Conservation (phyloP, 352 stramenopile genomes). For the Globisporangium carolinianum region DNA sequence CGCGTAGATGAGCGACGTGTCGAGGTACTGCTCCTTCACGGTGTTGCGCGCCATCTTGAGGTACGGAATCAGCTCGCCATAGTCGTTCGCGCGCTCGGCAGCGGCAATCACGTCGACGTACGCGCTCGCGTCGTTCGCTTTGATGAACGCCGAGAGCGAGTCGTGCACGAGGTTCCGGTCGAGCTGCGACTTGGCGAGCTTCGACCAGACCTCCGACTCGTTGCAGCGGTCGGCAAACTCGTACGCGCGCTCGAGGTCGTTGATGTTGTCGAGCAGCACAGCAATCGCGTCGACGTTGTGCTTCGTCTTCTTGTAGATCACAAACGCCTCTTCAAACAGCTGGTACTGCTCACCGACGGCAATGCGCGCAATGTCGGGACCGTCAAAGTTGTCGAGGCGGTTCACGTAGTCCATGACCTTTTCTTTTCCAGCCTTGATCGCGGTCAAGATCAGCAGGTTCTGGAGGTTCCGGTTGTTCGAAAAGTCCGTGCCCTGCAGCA, state of each 20-base stretch:
- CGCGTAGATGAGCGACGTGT: constrained; percentile 99
- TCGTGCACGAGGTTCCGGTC: constrained; percentile 94
- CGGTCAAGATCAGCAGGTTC: constrained; percentile 99
- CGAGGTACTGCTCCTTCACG: constrained; percentile 98
- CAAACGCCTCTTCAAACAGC: constrained; percentile 99
- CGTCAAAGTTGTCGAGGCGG: constrained; percentile 99
- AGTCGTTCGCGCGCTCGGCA: constrained; percentile 95
- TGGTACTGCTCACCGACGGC: constrained; percentile 97
- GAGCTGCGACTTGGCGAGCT: constrained; percentile 97
- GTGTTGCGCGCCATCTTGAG: constrained; percentile 99
- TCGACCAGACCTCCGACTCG: constrained; percentile 98
- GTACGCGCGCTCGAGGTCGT: constrained; percentile 97
- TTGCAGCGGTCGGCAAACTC: constrained; percentile 98
- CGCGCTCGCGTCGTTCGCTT: constrained; percentile 96
- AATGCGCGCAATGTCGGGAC: constrained; percentile 98
- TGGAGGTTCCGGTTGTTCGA: constrained; percentile 99
- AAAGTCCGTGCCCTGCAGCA: constrained; percentile 99
- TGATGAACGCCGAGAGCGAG: constrained; percentile 99
- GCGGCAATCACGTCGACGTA: constrained; percentile 98
- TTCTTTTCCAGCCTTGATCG: constrained; percentile 97
- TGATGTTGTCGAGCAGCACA: constrained; percentile 94
- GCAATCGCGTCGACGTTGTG: constrained; percentile 94
- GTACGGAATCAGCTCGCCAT: constrained; percentile 97
- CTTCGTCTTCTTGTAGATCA: constrained; percentile 99
- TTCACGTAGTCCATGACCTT: constrained; percentile 99